phyloP scores from a whole-genome alignment of 192 early-diverging fungal species.

The Paraglomus brasilianum region DNA sequence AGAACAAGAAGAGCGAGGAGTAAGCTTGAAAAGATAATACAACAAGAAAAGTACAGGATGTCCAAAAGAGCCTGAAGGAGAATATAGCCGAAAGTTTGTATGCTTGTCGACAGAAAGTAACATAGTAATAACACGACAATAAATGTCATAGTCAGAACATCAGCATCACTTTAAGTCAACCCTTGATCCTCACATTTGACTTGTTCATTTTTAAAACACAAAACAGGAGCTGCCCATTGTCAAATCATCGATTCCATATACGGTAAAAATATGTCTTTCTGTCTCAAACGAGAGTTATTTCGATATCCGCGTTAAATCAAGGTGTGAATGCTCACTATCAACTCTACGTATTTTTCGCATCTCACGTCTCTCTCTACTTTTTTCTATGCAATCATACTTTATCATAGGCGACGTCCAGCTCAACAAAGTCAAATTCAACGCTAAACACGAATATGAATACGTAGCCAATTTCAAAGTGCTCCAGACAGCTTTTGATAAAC shows the following conservation, averaged over 20 bases:
- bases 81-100: too few relatives aligned
- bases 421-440: slow-evolving; percentile 88
- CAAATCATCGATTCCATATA: slow-evolving; percentile 73
- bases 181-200: background rate
- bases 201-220: background rate
- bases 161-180: background rate
- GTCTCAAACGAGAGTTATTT: too few relatives aligned
- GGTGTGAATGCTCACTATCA: background rate
- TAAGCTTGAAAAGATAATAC: slow-evolving; percentile 9
- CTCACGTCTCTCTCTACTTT: background rate
- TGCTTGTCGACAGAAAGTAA: too few relatives aligned
- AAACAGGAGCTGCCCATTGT: slow-evolving; percentile 63
- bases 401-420: slow-evolving; percentile 73
- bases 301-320: background rate
- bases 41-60: too few relatives aligned
- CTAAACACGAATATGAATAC: slow-evolving; percentile 97
- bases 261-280: slow-evolving; percentile 39
- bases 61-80: too few relatives aligned
- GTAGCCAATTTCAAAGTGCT: slow-evolving; percentile 94
- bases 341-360: background rate
- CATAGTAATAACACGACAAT: too few relatives aligned
- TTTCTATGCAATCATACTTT: slow-evolving; percentile 25
- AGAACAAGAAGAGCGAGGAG: slow-evolving; percentile 9
- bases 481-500: slow-evolving; percentile 81
- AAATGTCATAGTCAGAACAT: too few relatives aligned